Base-by-base conservation (phyloP, 2,329 filamentous ascomycete species). In the Hortaea werneckii region DNA sequence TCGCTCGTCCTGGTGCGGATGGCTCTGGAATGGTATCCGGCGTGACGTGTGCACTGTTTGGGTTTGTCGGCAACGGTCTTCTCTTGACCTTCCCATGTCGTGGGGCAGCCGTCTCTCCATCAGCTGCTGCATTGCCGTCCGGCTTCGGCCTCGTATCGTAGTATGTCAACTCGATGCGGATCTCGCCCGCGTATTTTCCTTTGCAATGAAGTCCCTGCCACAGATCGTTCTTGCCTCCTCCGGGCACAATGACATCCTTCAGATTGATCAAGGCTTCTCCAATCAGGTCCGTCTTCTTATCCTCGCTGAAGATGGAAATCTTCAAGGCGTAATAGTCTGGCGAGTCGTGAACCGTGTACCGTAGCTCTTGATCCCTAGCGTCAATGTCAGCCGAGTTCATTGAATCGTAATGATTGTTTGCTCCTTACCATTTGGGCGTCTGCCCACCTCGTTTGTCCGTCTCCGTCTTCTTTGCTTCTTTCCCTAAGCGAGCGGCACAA, bases 301-400 rank as follows among this genome's bases (percentile, higher is more conserved):
- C 92, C 60, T 98, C 92, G 63, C 95, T 95, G 71, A 98, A 98
- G 5, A 96, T 79, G 2, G 90, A 95, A 11, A 96, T 76, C 65
- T 98, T 98, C 47, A 98, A 76, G 63, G 89, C 87, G 67, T 87
- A 88, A 72, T 98, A 98, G 67, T 98, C 92, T 12, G 88, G 83
- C 11, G 88, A 95, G 61, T 96, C 89, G 74, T 95, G 90, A 11
- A 98, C 92, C 39, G 80, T 87, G 63, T 96, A 98, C 50, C 92
- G 87, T 39, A 98, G 78, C 66, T 98, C 92, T 67, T 96, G 87
- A 65, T 98, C 92, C 92, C 92, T 98, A 60, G 32, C 20, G 29
- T n/a, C 28, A 32, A 29, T 29, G 20, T 44, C 13, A 26, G 42
- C 34, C 2, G n/a, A 4, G 32, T 35, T n/a, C 8, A 2, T 2